Conservation (phyloP, 371 early-diverging fungal species). For the Mortierella sp. region DNA sequence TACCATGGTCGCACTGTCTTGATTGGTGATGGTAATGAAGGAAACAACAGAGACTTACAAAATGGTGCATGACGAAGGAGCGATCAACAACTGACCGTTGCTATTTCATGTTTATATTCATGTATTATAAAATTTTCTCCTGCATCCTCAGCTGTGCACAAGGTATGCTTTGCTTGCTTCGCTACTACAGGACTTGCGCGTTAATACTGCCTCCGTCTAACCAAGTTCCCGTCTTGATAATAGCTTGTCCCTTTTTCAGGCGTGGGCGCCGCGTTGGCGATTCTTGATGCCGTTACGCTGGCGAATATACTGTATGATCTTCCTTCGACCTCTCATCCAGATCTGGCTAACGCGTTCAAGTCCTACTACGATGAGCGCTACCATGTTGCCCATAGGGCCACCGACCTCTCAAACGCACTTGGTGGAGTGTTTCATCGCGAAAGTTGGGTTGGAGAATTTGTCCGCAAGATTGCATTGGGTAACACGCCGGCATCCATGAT, state of each 20-base stretch:
- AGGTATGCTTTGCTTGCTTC: neutral
- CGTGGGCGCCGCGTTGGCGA: slow-evolving; percentile 2
- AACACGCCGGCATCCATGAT: neutral
- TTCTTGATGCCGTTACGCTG: neutral
- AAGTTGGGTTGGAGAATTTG: neutral
- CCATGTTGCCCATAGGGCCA: slow-evolving; percentile 1
- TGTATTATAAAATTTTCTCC: neutral
- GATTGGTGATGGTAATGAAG: slow-evolving; percentile 5
- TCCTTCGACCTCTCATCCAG: neutral
- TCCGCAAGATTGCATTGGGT: neutral
- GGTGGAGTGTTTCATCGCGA: neutral
- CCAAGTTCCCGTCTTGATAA: no score
- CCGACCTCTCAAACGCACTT: neutral
- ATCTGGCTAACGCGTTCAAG: neutral
- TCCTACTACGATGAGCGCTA: slow-evolving; percentile 1
- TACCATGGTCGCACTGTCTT: neutral
- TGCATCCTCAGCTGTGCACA: slow-evolving; percentile 1
- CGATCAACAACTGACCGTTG: no score
- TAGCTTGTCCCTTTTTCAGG: slow-evolving; percentile 1
- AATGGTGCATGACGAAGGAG: no score
- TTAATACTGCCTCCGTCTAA: neutral
- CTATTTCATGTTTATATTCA: no score
- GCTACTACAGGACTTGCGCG: neutral
- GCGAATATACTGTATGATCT: slow-evolving; percentile 3
- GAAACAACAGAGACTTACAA: no score